Conservation (phyloP, 306 rosid genomes). For the Datisca glomerata region DNA sequence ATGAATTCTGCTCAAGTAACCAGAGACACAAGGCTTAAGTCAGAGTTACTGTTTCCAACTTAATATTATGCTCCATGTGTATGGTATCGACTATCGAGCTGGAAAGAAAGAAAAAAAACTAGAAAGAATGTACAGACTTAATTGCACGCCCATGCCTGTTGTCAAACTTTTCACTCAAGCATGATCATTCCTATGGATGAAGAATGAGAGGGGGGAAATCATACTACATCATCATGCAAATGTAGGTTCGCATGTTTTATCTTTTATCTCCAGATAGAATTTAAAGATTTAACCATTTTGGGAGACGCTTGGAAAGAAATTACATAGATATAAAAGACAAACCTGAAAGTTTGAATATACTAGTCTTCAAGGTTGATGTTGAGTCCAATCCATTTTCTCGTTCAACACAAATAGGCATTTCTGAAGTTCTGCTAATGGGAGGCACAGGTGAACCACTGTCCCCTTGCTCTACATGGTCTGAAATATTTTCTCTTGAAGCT, state of each 20-base stretch:
- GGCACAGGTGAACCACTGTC: slow-evolving; percentile 28
- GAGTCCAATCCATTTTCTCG: slow-evolving; percentile 17
- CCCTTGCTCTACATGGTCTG: slow-evolving; percentile 20
- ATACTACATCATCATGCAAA: not conserved
- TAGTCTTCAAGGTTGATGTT: slow-evolving; percentile 10
- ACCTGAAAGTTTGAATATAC: slow-evolving; percentile 31
- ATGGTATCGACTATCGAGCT: no score
- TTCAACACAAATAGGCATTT: slow-evolving; percentile 24
- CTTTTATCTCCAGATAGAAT: not conserved
- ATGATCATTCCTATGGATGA: no score
- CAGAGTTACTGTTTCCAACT: no score
- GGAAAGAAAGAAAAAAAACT: no score
- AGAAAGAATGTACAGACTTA: no score
- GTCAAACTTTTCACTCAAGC: no score
- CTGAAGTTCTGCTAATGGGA: slow-evolving; percentile 21
- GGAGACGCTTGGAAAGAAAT: not conserved
- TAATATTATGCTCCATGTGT: no score
- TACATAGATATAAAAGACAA: slow-evolving; percentile 11
- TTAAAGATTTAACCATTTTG: no score
- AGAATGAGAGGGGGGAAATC: not conserved
- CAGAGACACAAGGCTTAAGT: no score
- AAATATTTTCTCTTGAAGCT: slow-evolving; percentile 15
- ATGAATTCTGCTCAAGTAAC: no score
- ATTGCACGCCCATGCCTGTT: no score
- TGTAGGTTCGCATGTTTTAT: not conserved